Evolutionary conservation across 164 flowering plant genomes (phyloP).

Genomic region (Vitis vinifera): DNA sequence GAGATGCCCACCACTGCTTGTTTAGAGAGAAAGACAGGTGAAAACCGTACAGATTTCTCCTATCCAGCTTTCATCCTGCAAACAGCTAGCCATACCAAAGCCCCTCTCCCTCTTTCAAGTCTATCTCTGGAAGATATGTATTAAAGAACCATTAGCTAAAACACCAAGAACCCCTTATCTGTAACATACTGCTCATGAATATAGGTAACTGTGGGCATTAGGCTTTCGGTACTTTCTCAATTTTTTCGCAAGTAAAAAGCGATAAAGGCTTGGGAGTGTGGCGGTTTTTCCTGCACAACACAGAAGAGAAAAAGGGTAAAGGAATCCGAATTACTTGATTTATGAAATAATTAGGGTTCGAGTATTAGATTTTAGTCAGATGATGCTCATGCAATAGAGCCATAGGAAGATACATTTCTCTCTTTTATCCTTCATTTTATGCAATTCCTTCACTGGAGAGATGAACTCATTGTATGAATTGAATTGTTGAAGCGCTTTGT

Average conservation of each 20-base stretch:
- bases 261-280: too few species aligned
- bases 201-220: too few species aligned
- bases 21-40: neutral
- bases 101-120: neutral
- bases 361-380: neutral
- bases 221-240: too few species aligned
- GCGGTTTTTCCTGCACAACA: too few species aligned
- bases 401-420: neutral
- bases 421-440: neutral
- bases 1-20: slow-evolving; percentile 16
- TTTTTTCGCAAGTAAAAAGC: too few species aligned
- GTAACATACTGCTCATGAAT: too few species aligned
- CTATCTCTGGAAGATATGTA: neutral
- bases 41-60: slow-evolving; percentile 12
- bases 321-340: too few species aligned
- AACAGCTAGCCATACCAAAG: neutral
- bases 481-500: too few species aligned
- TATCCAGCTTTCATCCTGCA: slow-evolving; percentile 12
- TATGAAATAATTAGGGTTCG: too few species aligned
- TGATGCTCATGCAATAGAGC: neutral
- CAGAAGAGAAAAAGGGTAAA: too few species aligned
- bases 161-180: neutral
- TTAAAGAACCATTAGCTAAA: neutral
- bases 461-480: neutral
- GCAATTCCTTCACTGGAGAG: neutral